A percentile compares a stretch with the other conserved stretches of the same genome.
phyloP scores from a whole-genome alignment of 768 basidiomycete genomes.

The Tephrocybe sp. region DNA sequence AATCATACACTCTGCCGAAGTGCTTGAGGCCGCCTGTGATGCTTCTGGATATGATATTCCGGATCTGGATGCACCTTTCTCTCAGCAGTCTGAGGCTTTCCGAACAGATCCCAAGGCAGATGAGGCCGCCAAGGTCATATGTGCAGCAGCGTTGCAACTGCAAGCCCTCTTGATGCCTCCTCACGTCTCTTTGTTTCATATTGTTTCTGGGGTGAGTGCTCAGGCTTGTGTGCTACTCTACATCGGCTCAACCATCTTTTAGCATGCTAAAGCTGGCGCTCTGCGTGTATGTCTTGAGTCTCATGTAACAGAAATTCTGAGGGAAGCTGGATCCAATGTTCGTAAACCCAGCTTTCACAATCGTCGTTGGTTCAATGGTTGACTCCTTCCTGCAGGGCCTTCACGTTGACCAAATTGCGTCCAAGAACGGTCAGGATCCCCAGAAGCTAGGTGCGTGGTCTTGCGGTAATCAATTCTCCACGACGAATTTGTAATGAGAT shows the following conservation, averaged over 20 bases:
- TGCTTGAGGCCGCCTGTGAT: slow-evolving; percentile 10
- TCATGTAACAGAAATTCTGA: background rate
- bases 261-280: slow-evolving; percentile 2
- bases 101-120: slow-evolving; percentile 16
- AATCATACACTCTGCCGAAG: background rate
- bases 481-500: background rate
- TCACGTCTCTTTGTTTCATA: slow-evolving; percentile 10
- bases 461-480: background rate
- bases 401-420: background rate
- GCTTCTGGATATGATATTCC: slow-evolving; percentile 15
- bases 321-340: slow-evolving; percentile 36
- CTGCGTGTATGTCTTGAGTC: background rate
- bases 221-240: no score
- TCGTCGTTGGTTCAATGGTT: slow-evolving; percentile 10
- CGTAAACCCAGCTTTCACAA: background rate
- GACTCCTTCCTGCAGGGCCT: background rate
- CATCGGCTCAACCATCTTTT: background rate
- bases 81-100: slow-evolving; percentile 18
- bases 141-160: slow-evolving; percentile 25
- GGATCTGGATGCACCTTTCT: slow-evolving; percentile 20
- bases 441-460: background rate
- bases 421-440: background rate
- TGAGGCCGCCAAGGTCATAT: slow-evolving; percentile 17
- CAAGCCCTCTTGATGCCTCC: slow-evolving; percentile 19
- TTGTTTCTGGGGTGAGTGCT: slow-evolving; percentile 8